A percentile compares a stretch with the other conserved stretches of the same genome.
Evolutionary conservation across 352 stramenopile genomes (phyloP).

Genomic region (Hyaloperonospora arabidopsidis): DNA sequence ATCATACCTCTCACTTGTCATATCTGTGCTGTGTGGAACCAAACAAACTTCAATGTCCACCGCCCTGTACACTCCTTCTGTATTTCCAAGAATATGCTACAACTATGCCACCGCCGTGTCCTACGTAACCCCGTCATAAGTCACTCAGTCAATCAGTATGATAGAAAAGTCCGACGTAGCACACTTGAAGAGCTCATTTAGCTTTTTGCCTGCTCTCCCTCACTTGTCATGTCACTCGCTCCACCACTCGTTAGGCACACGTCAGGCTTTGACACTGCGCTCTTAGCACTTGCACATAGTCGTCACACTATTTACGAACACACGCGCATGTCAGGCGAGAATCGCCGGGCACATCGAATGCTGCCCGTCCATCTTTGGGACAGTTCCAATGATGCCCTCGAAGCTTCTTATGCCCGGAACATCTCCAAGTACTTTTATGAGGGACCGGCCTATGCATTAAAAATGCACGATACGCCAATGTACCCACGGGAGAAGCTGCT

Average conservation of each 20-base stretch:
- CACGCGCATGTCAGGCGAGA: slow-evolving; percentile 55
- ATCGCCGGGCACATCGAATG: slow-evolving; percentile 32
- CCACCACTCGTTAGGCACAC: slow-evolving; percentile 7
- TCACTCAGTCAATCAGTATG: too few species aligned
- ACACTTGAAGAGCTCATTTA: slow-evolving; percentile 10
- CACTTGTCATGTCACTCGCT: slow-evolving; percentile 12
- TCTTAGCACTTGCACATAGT: slow-evolving; percentile 24
- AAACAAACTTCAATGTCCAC: slow-evolving; percentile 10
- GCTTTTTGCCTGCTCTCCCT: slow-evolving; percentile 16
- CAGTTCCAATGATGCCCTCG: slow-evolving; percentile 34
- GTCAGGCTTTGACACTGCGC: slow-evolving; percentile 17
- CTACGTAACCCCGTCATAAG: too few species aligned
- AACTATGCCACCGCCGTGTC: too few species aligned
- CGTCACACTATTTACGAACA: slow-evolving; percentile 48
- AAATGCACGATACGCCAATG: too few species aligned
- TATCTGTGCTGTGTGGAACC: slow-evolving; percentile 3
- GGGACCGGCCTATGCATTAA: not conserved
- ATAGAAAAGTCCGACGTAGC: too few species aligned
- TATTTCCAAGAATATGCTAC: too few species aligned
- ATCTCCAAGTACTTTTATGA: slow-evolving; percentile 18
- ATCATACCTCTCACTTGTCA: slow-evolving; percentile 3
- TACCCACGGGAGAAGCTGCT: too few species aligned
- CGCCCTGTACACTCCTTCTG: too few species aligned
- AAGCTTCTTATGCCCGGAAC: slow-evolving; percentile 23
- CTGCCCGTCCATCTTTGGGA: slow-evolving; percentile 38